A percentile compares a stretch with the other conserved stretches of the same genome.
phyloP scores from a whole-genome alignment of 352 stramenopile genomes.

The Phytophthora parvispora region DNA sequence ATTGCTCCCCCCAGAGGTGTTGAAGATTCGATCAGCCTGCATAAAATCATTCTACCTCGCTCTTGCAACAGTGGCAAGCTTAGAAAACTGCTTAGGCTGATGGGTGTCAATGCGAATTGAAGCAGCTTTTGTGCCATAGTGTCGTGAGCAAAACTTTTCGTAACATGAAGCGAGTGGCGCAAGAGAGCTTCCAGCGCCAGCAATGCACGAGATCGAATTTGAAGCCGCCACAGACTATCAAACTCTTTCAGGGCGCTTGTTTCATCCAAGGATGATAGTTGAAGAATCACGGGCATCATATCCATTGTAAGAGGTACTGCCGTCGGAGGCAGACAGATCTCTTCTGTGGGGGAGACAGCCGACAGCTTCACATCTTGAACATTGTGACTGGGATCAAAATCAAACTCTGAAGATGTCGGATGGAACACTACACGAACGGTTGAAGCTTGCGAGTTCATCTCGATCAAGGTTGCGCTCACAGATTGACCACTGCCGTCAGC shows the following conservation, averaged over 20 bases:
- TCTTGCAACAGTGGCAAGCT: conserved; percentile 84
- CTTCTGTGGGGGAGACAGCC: conserved; percentile 78
- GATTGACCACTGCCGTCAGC: conserved; percentile 49
- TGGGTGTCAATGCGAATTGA: conserved; percentile 66
- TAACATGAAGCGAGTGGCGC: conserved; percentile 58
- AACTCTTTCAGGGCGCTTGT: conserved; percentile 72
- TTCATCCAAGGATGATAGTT: conserved; percentile 82
- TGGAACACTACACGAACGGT: conserved; percentile 88
- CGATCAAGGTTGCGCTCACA: conserved; percentile 79
- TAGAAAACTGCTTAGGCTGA: conserved; percentile 78
- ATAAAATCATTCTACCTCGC: conserved; percentile 86
- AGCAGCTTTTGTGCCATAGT: conserved; percentile 65
- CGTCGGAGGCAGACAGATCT: conserved; percentile 73
- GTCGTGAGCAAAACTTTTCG: conserved; percentile 44
- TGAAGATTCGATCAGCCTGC: conserved; percentile 85
- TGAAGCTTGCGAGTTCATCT: conserved; percentile 68
- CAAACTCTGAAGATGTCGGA: conserved; percentile 51
- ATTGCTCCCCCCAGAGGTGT: conserved; percentile 82
- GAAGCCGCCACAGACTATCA: conserved; percentile 84
- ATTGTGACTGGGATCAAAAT: conserved; percentile 86
- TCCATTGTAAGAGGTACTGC: conserved; percentile 62
- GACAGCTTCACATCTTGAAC: conserved; percentile 84
- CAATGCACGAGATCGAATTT: conserved; percentile 88
- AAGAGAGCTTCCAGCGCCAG: conserved; percentile 85
- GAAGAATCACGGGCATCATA: conserved; percentile 89